A percentile compares a stretch with the other conserved stretches of the same genome.
Evolutionary conservation across 768 basidiomycete genomes (phyloP).

Genomic region (Crepidotus variabilis): DNA sequence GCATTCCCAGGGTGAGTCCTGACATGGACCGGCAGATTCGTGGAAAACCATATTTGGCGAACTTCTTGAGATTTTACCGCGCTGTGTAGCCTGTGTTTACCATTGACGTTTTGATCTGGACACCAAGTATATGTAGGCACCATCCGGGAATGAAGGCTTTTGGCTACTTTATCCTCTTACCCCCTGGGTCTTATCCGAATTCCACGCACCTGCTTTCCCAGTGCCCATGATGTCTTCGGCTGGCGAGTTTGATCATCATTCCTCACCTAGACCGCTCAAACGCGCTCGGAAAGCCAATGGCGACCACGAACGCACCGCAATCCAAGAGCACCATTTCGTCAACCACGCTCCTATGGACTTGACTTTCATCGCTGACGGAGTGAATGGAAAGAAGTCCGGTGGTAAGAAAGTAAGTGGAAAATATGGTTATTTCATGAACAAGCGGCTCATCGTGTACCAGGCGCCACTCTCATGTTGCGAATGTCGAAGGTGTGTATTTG

Average conservation of each 20-base stretch:
- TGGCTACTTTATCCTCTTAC: conserved; percentile 19
- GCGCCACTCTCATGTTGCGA: conserved; percentile 60
- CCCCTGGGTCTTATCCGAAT: conserved; percentile 28
- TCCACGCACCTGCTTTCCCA: conserved; percentile 17
- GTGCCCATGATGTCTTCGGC: neutral
- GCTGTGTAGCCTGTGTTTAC: neutral
- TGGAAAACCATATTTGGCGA: neutral
- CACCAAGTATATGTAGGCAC: neutral
- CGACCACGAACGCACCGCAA: conserved; percentile 11
- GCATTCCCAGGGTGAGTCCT: neutral
- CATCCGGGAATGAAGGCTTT: neutral
- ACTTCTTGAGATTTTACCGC: neutral
- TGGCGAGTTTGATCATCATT: conserved; percentile 11
- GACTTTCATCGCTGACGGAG: conserved; percentile 48
- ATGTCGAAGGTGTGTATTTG: conserved; percentile 46
- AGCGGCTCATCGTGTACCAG: conserved; percentile 16
- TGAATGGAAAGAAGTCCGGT: conserved; percentile 39
- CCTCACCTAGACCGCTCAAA: conserved; percentile 37
- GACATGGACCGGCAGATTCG: neutral
- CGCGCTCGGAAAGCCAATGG: conserved; percentile 37
- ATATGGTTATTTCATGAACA: neutral
- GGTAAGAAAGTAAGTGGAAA: conserved; percentile 40
- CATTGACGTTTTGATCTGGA: neutral
- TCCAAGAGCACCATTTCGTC: conserved; percentile 23
- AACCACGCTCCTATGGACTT: conserved; percentile 38